Base-by-base conservation (phyloP, 345 rosid species). In the Eucalyptus microcorys region DNA sequence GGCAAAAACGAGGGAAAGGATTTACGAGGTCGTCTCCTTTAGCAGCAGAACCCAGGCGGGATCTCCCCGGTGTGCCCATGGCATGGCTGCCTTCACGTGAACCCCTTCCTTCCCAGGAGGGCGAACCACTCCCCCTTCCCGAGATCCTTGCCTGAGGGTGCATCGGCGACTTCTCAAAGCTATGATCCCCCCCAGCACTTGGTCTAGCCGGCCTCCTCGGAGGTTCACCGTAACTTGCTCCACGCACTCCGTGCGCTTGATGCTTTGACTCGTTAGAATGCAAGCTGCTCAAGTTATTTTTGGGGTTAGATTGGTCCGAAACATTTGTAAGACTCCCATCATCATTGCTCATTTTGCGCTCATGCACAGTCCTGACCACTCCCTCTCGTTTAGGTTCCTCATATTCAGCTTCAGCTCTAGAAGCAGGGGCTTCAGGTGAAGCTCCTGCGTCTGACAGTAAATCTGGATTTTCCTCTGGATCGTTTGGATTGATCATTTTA, bases 1-100 rank as follows among this genome's bases (percentile, higher is more conserved):
- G 30, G 80, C 61, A 48, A n/a, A 88, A 59, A 79, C 4, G 48
- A 87, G 14, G 85, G 30, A 83, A 66, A 87, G 88, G 86, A 91
- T 11, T 92, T 96, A 97, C 99, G 49, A 94, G 93, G 89, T 96
- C 98, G 71, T 97, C 97, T 87, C 95, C 95, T 89, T 90, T 95
- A 24, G 89, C 32, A 87, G 89, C 45, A 86, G 94, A 92, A 90
- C 90, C 92, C 88, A 93, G 61, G 80, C 91, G 92, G 37, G 97
- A 90, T 91, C 96, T 94, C 88, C 93, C 96, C 47, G 96, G 95
- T 86, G 95, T 94, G 81, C 95, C 30, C 47, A 76, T 76, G 30
- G 84, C 94, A 21, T 95, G 94, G 94, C 93, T 91, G 55, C 93
- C 91, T 22, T 94, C 96, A 40, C 94, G 88, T 24, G 94, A 88